These are phyloP conservation scores for Colletotrichum sp. DNA, from an alignment of 2,329 filamentous ascomycete species.

Conservation along the genomic window DNA sequence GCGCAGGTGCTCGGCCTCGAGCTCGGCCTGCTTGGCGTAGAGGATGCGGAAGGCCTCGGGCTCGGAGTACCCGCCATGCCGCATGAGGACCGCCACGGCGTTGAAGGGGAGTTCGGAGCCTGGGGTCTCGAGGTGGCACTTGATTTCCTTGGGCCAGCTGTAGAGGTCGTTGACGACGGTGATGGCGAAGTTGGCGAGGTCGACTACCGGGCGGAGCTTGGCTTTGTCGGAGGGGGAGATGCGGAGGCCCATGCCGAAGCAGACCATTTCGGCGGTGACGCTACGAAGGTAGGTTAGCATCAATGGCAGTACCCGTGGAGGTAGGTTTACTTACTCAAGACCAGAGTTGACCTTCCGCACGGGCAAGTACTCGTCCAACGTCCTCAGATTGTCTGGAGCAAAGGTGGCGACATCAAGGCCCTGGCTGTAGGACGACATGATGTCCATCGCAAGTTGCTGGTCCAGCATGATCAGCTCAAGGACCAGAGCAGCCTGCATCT, in stretches of 20 bases:
- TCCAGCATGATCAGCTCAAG: not conserved
- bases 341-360: not conserved
- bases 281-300: rapidly evolving
- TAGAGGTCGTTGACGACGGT: not conserved
- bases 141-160: not conserved
- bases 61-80: not conserved
- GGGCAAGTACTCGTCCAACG: not conserved
- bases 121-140: not conserved
- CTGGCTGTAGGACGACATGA: not conserved
- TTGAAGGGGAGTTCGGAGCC: not conserved
- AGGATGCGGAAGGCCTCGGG: not conserved
- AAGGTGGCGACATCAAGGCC: not conserved
- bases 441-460: not conserved
- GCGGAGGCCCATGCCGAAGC: not conserved
- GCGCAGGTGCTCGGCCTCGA: not conserved
- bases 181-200: not conserved
- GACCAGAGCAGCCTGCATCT: not conserved
- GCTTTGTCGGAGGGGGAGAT: not conserved
- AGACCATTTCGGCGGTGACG: not conserved
- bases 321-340: not conserved
- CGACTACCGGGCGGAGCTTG: not conserved
- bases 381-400: not conserved
- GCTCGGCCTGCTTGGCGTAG: not conserved
- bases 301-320: no score
- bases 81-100: not conserved